Evolutionary conservation across 2,329 filamentous ascomycete species (phyloP), one percentile per base, ranked within the genome.

Genomic region (Trichophyton mentagrophytes): DNA sequence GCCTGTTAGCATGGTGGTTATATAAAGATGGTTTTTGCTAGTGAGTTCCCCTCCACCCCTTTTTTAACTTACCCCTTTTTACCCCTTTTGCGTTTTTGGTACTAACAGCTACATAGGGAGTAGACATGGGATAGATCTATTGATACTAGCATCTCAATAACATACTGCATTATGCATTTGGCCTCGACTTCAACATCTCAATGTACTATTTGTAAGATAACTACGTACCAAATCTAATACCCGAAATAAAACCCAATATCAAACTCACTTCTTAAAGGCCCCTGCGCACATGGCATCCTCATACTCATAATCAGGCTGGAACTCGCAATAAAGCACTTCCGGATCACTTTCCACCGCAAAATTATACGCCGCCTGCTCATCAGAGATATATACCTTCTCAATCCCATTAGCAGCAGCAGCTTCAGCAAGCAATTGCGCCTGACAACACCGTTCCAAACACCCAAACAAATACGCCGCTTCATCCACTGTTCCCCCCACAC

Each of bases 391-490:
- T 6, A 79, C 70, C 67, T 84, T 84, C 38, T 75, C 70, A 9
- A 81, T 66, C 0, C 77, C 77, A 47, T 79, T 79, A 11, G 76
- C 79, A 1, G 79, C 81, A 0, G 87, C 86, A 0, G 86, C 85
- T 73, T 90, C 87, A 42, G 84, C 82, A 65, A 80, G 75, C 58
- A 89, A 74, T 73, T 90, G 86, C 36, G 87, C 80, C 61, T 83
- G 79, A 69, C 87, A 89, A 55, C 81, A 83, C 57, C 85, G 78
- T 71, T 90, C 87, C 70, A 89, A 78, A 51, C 86, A 73, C 0
- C 82, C 83, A 68, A 88, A 87, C 58, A 89, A 71, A 70, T 85
- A 90, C 0, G 83, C 84, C 0, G 87, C 87, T 71, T 90, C 87
- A 68, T 90, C 87, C 1, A 90, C 86, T 0, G 87, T 90, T 5